Base-by-base conservation (phyloP, 2,329 filamentous ascomycete genomes). In the Rasamsonia emersonii region DNA sequence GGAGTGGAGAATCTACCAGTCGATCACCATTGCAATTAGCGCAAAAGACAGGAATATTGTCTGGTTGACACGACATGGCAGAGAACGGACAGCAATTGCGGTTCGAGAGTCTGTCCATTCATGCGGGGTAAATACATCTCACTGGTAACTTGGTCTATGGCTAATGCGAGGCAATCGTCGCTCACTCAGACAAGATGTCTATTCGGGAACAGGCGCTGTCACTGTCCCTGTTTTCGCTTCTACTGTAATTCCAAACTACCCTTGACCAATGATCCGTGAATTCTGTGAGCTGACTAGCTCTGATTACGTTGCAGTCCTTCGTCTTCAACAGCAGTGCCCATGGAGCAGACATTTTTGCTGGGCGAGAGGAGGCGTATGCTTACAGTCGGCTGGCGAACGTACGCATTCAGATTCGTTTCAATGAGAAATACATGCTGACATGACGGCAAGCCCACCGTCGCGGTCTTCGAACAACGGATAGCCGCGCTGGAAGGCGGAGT, bases 311-410 rank as follows among this genome's bases (percentile, higher is more conserved):
- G 8, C 13, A 38, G 35, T 38, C 35, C 8, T 38, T 38, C 15
- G 33, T 33, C 29, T 93, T 93, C 71, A 78, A 91, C 71, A 82
- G 91, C 64, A 88, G 82, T 34, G 84, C 83, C 26, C 86, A 93
- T 52, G 86, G 82, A 38, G 85, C 86, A 36, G 77, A 82, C 57
- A 75, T 93, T 24, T 93, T 93, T 52, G 81, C 81, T 51, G 79
- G 93, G 58, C 86, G 91, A 67, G 82, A 47, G 32, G 51, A 58
- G 6, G 57, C 55, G 26, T 59, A 57, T 35, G 54, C 59, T 28
- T 60, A 61, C 33, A 60, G 55, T 91, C 53, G 56, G 10, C 56
- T 61, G 51, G 53, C 50, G 3, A 61, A 61, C 33, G 35, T 38
- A 38, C 31, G 27, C 6, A 20, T 8, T 13, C 5, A 13, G 3